Evolutionary conservation across 192 early-diverging fungal species (phyloP).

Genomic region (Chytriomyces hyalinus): DNA sequence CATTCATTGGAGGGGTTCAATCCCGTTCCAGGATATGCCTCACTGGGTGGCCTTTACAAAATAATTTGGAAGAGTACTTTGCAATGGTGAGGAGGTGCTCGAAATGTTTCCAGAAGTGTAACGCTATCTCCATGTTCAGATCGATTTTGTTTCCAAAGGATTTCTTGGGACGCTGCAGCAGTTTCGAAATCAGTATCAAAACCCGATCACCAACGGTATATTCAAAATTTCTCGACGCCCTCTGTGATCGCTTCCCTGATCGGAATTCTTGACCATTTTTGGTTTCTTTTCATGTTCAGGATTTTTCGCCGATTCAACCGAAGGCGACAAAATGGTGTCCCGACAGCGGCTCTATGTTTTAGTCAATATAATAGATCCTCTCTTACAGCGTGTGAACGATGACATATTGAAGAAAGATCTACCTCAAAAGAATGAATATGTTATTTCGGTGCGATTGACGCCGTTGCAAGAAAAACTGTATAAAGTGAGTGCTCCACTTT

Average conservation of each 20-base stretch:
- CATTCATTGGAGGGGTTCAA: constrained; percentile 45
- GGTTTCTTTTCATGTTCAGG: neutral
- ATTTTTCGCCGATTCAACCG: constrained; percentile 28
- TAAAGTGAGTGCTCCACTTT: constrained; percentile 32
- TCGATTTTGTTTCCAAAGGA: constrained; percentile 16
- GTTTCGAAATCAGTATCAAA: constrained; percentile 28
- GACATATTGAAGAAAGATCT: constrained; percentile 52
- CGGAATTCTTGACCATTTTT: neutral
- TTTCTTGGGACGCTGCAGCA: constrained; percentile 10
- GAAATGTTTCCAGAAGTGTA: neutral
- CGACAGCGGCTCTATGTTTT: constrained; percentile 26
- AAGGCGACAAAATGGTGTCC: constrained; percentile 9
- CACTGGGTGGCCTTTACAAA: constrained; percentile 87
- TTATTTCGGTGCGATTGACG: constrained; percentile 69
- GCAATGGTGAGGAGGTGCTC: constrained; percentile 23
- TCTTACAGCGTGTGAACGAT: neutral
- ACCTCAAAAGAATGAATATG: constrained; percentile 73
- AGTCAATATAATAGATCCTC: constrained; percentile 25
- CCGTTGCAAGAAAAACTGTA: constrained; percentile 65
- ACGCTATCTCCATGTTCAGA: neutral
- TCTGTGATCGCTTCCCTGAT: neutral
- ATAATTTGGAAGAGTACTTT: constrained; percentile 78
- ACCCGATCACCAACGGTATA: constrained; percentile 24
- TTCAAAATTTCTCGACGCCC: neutral
- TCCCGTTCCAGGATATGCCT: constrained; percentile 72